Conservation (phyloP, 148 eudicot genomes). For the Selenicereus undatus region DNA sequence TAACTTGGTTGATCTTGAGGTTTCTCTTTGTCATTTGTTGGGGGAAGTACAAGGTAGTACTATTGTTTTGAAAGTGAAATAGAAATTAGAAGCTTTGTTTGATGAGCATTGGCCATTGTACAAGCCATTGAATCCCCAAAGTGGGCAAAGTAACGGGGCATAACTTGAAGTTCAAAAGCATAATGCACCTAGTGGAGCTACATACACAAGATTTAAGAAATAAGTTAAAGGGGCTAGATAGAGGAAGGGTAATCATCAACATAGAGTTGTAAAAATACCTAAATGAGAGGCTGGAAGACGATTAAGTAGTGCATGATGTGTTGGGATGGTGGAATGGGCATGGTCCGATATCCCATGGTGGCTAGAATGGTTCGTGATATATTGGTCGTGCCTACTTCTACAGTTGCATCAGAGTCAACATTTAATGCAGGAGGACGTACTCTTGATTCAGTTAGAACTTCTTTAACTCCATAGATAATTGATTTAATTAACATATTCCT, state of each 20-base stretch:
- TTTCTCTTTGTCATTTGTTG: not conserved
- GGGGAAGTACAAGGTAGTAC: not conserved
- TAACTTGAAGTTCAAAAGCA: not conserved
- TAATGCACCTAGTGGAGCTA: not conserved
- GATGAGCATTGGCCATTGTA: too few relatives aligned
- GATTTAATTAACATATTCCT: not conserved
- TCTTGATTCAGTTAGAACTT: slow-evolving; percentile 25
- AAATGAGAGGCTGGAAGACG: not conserved
- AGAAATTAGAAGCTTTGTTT: not conserved
- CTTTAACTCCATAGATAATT: not conserved
- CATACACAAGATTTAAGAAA: not conserved
- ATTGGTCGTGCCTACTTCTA: not conserved
- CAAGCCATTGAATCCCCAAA: not conserved
- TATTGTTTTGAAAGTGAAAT: not conserved
- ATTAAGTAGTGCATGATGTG: not conserved
- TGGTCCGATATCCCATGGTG: not conserved
- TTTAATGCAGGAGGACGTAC: slow-evolving; percentile 13
- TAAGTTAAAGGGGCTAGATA: not conserved
- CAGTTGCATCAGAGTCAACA: not conserved
- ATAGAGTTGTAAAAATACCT: slow-evolving; percentile 3
- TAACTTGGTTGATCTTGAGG: not conserved
- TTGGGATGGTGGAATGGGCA: not conserved
- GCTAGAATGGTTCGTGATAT: not conserved
- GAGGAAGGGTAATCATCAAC: not conserved
- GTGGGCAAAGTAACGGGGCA: not conserved